These are phyloP conservation scores for Andrographis paniculata DNA, from an alignment of 305 asterid species.

Conservation along the genomic window DNA sequence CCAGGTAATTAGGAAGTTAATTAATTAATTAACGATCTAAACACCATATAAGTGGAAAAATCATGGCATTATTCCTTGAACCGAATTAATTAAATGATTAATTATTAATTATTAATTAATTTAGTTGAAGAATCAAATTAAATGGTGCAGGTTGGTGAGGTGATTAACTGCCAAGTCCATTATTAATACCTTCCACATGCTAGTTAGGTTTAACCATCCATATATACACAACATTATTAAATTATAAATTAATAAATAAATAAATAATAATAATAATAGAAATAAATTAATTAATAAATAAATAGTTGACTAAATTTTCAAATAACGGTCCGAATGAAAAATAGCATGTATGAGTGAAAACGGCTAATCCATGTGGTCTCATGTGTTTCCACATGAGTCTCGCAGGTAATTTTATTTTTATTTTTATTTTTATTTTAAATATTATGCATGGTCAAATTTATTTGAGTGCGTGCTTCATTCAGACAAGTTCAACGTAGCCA, in stretches of 20 bases:
- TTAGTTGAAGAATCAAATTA: constrained; percentile 1
- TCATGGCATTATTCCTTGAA: constrained; percentile 40
- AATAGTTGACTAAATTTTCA: constrained; percentile 34
- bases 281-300: constrained; percentile 2
- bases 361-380: constrained; percentile 54
- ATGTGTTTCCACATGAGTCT: constrained; percentile 29
- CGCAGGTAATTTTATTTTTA: background rate
- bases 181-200: constrained; percentile 26
- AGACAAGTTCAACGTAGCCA: too few relatives aligned
- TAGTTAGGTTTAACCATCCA: constrained; percentile 10
- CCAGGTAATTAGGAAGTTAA: background rate
- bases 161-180: background rate
- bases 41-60: constrained; percentile 5
- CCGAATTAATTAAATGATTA: constrained; percentile 17
- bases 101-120: background rate
- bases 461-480: too few relatives aligned
- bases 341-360: constrained; percentile 20
- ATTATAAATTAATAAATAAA: background rate
- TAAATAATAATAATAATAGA: too few relatives aligned
- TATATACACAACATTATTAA: background rate
- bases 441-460: too few relatives aligned
- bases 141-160: constrained; percentile 27
- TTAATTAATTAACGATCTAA: background rate
- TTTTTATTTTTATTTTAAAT: too few relatives aligned
- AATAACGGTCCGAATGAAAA: constrained; percentile 4